Conservation (phyloP, 208 protist species). For the Crithidia sp. region DNA sequence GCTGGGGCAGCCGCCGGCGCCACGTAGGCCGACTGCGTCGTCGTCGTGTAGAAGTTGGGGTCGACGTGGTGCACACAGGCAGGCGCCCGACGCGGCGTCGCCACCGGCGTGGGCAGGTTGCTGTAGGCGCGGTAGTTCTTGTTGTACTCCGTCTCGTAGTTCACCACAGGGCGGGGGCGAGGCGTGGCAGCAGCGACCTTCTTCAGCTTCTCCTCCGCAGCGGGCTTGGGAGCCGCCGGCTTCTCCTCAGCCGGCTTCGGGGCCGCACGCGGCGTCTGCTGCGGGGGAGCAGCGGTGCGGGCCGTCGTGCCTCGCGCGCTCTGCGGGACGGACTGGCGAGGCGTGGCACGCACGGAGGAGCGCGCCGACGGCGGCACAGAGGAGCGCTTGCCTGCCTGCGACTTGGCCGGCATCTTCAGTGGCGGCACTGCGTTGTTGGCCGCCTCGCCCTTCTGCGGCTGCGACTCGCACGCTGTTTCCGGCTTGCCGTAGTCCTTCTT, state of each 20-base stretch:
- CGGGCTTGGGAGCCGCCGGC: too few relatives aligned
- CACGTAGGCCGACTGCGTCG: conserved; percentile 40
- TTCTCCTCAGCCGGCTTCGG: not conserved
- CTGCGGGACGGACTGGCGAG: not conserved
- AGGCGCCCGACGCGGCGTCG: conserved; percentile 17
- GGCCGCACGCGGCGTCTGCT: not conserved
- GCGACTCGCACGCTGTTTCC: not conserved
- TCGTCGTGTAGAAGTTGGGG: conserved; percentile 66
- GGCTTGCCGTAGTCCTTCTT: conserved; percentile 30
- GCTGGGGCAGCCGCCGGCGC: conserved; percentile 4
- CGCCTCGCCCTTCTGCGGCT: not conserved
- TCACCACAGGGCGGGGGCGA: conserved; percentile 4
- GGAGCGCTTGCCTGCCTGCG: not conserved
- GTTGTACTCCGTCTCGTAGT: conserved; percentile 50
- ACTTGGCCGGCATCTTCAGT: conserved; percentile 1
- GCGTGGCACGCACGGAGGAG: not conserved
- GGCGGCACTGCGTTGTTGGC: conserved; percentile 1
- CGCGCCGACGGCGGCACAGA: conserved; percentile 4
- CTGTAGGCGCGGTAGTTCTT: conserved; percentile 41
- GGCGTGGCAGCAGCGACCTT: conserved; percentile 9
- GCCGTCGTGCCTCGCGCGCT: conserved; percentile 3
- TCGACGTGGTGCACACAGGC: conserved; percentile 64
- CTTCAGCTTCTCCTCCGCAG: not conserved
- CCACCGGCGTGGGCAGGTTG: conserved; percentile 5
- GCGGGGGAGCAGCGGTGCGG: not conserved